Base-by-base conservation (phyloP, 768 basidiomycete genomes). In the Cubamyces lactineus region DNA sequence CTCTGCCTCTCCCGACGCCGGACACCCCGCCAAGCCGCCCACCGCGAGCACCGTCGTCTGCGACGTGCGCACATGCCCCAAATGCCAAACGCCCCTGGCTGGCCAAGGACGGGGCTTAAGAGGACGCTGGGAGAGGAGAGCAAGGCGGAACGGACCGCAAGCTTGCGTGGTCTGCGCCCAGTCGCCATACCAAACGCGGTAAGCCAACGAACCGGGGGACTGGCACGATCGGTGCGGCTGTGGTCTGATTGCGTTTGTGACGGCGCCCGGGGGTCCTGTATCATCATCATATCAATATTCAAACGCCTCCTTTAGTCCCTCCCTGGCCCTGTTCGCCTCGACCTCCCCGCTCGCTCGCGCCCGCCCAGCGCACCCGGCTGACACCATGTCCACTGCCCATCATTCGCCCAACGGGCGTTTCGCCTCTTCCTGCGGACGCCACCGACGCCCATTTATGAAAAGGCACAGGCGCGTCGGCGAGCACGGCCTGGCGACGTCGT, bases 221-320 rank as follows among this genome's bases (percentile, higher is more conserved):
- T 57, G 62, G 62, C 23, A 53, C 49, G 62, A 63, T 57, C 62
- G 62, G 23, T 53, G 62, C 62, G 62, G 52, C 51, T 47, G 50
- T 49, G 39, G 56, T 58, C 62, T 63, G 62, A 63, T 63, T 63
- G 62, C 56, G 62, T 63, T 63, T 57, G 43, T 40, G 39, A 30
- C 48, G 57, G 38, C 43, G 55, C 55, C 49, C 49, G 49, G 23
- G 9, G n/a, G n/a, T 40, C 41, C 38, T 41, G 45, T 43, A 48
- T 57, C 55, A 57, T 38, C 48, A 57, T 41, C 56, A 57, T 57
- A 50, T 57, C 46, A 34, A 17, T 15, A 19, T 6, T 6, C 30
- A 17, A 15, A 24, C 23, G 40, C 16, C 40, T 24, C 24, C 43
- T 30, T 11, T 42, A 13, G 41, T 12, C 41, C n/a, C 45, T 21